phyloP scores from a whole-genome alignment of 805 yeast species.

The Cyberlindnera saturnus region DNA sequence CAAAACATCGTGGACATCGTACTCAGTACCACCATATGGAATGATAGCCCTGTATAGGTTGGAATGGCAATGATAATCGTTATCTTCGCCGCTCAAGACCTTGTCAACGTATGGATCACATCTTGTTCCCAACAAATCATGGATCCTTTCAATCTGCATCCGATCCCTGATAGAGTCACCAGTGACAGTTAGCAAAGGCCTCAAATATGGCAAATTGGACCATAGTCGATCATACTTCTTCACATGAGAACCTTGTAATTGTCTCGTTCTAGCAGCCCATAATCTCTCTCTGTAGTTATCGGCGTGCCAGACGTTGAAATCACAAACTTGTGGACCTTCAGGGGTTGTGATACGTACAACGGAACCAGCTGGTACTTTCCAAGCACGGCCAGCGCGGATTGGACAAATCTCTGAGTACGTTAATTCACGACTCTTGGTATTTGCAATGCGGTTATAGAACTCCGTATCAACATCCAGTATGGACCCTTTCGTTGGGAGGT shows the following conservation, averaged over 20 bases:
- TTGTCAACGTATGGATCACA: slow-evolving; percentile 68
- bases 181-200: slow-evolving; percentile 60
- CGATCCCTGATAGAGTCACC: slow-evolving; percentile 55
- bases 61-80: slow-evolving; percentile 63
- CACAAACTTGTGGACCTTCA: slow-evolving; percentile 69
- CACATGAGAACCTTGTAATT: slow-evolving; percentile 58
- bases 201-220: slow-evolving; percentile 59
- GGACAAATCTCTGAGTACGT: slow-evolving; percentile 39
- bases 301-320: slow-evolving; percentile 57
- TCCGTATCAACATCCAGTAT: slow-evolving; percentile 44
- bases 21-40: slow-evolving; percentile 57
- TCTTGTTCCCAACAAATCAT: slow-evolving; percentile 62
- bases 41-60: slow-evolving; percentile 53
- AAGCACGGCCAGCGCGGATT: slow-evolving; percentile 55
- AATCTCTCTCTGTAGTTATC: slow-evolving; percentile 57
- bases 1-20: slow-evolving; percentile 62
- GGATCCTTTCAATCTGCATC: slow-evolving; percentile 57
- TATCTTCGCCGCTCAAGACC: slow-evolving; percentile 56
- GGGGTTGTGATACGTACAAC: slow-evolving; percentile 57
- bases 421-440: slow-evolving; percentile 34
- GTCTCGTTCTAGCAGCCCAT: slow-evolving; percentile 69
- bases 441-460: slow-evolving; percentile 40
- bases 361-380: slow-evolving; percentile 55
- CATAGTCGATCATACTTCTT: slow-evolving; percentile 56
- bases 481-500: slow-evolving; percentile 49